Conservation (phyloP, 352 stramenopile species). For the Globisporangium barbulae region DNA sequence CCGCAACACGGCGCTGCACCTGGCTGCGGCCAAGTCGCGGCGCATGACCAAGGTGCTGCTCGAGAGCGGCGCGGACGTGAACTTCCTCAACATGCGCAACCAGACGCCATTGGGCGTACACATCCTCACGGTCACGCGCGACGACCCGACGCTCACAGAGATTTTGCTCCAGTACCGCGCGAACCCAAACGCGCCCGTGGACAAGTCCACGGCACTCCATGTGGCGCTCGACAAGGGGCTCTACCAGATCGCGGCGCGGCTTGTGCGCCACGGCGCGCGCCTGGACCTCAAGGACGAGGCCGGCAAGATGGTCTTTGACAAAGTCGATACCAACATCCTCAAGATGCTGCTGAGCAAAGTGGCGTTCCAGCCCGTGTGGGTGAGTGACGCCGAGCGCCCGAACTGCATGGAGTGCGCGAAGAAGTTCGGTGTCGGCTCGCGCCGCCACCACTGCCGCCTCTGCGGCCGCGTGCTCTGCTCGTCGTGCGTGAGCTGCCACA, state of each 20-base stretch:
- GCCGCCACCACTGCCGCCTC: constrained; percentile 59
- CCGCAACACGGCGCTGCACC: constrained; percentile 57
- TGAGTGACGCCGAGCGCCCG: constrained; percentile 40
- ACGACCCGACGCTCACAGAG: constrained; percentile 61
- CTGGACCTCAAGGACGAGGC: constrained; percentile 58
- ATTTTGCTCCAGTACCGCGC: constrained; percentile 53
- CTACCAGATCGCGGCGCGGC: constrained; percentile 41
- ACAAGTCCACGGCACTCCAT: constrained; percentile 63
- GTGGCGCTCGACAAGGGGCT: constrained; percentile 57
- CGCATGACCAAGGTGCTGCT: constrained; percentile 62
- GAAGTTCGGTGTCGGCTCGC: constrained; percentile 42
- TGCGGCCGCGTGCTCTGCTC: constrained; percentile 55
- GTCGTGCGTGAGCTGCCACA: constrained; percentile 35
- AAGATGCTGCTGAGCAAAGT: constrained; percentile 56
- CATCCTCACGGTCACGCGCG: constrained; percentile 49
- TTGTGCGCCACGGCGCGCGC: constrained; percentile 51
- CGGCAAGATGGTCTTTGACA: constrained; percentile 65
- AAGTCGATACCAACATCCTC: constrained; percentile 37
- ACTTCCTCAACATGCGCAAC: constrained; percentile 69
- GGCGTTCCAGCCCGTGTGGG: constrained; percentile 40
- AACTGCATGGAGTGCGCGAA: constrained; percentile 63
- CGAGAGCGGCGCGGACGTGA: constrained; percentile 51
- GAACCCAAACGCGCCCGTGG: constrained; percentile 52
- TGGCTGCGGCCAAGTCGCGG: constrained; percentile 59
- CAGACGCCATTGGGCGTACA: constrained; percentile 65